A percentile compares a stretch with the other conserved stretches of the same genome.
phyloP scores from a whole-genome alignment of 2,329 filamentous ascomycete species.

The Thielaviopsis musarum region DNA sequence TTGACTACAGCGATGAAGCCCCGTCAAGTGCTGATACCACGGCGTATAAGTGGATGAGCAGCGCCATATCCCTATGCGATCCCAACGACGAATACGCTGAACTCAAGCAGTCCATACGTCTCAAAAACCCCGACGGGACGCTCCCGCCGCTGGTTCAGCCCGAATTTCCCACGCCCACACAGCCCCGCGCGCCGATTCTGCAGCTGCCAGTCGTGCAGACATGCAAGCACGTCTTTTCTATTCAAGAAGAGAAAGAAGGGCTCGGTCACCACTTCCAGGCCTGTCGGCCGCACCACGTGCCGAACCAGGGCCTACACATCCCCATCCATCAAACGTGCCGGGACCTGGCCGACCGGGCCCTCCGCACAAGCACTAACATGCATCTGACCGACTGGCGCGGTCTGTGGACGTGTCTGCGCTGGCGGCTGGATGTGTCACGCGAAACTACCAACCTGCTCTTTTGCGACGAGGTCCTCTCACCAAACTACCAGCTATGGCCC shows the following conservation, averaged over 20 bases:
- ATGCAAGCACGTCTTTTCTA: not conserved
- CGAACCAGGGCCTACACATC: not conserved
- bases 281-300: not conserved
- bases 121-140: not conserved
- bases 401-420: not conserved
- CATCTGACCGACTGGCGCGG: slow-evolving; percentile 1
- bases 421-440: slow-evolving; percentile 2
- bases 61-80: not conserved
- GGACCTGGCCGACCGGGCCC: not conserved
- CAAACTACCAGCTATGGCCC: slow-evolving; percentile 5
- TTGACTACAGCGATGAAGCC: not conserved
- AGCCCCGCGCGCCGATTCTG: not conserved
- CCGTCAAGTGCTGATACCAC: not conserved
- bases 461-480: slow-evolving; percentile 1
- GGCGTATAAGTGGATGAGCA: not conserved
- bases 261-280: not conserved
- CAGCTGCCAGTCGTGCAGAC: not conserved
- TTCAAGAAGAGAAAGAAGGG: not conserved
- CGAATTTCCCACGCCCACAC: not conserved
- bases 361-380: not conserved
- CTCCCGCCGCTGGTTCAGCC: not conserved
- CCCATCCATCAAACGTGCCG: slow-evolving; percentile 3
- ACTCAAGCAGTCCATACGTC: not conserved
- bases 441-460: not conserved
- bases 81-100: not conserved